Percentiles rank a stretch among this genome's conserved stretches.
phyloP scores from a whole-genome alignment of 306 rosid genomes.

The Ochetophila trinervis region DNA sequence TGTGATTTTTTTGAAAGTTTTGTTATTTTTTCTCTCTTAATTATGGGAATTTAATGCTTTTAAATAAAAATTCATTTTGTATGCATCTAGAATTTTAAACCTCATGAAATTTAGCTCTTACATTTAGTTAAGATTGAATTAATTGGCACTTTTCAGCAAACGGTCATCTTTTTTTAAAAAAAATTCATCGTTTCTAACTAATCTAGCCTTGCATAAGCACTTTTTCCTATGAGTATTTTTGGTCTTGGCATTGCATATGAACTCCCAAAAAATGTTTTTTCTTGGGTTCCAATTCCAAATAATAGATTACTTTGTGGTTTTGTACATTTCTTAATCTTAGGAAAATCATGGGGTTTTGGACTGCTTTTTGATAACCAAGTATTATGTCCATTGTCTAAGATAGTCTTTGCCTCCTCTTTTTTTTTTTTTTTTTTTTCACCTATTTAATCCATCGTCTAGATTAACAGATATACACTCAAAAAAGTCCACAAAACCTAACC shows the following conservation, averaged over 20 bases:
- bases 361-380: neutral
- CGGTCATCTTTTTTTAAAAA: no score
- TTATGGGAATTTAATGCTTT: neutral
- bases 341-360: neutral
- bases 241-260: conserved; percentile 10
- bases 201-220: conserved; percentile 24
- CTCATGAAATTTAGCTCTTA: neutral
- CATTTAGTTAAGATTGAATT: neutral
- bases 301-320: neutral
- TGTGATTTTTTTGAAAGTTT: neutral
- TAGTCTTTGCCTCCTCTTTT: neutral
- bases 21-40: neutral
- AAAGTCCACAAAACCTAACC: no score
- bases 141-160: no score
- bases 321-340: conserved; percentile 1
- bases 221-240: neutral
- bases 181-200: conserved; percentile 14
- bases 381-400: neutral
- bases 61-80: neutral
- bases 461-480: no score
- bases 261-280: conserved; percentile 21
- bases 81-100: no score
- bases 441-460: no score
- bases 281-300: conserved; percentile 19
- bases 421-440: neutral